Conservation (phyloP, 208 protist species). For the Novymonas esmeraldas region DNA sequence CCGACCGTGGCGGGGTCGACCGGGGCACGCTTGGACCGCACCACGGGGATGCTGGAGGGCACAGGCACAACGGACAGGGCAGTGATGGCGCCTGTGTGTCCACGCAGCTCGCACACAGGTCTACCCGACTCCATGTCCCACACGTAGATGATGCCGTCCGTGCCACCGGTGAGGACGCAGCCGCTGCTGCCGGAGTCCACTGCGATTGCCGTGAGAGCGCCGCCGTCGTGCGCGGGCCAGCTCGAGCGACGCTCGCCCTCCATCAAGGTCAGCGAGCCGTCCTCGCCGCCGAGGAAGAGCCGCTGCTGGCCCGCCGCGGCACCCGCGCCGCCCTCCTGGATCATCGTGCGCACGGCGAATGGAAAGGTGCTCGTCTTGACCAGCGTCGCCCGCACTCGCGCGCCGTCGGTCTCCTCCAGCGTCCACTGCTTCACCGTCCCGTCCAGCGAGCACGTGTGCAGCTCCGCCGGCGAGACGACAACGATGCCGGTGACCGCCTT, state of each 20-base stretch:
- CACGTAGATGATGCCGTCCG: slow-evolving; percentile 71
- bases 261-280: slow-evolving; percentile 69
- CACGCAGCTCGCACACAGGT: slow-evolving; percentile 61
- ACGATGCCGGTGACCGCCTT: slow-evolving; percentile 66
- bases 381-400: slow-evolving; percentile 24
- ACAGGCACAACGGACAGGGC: slow-evolving; percentile 36
- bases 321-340: slow-evolving; percentile 27
- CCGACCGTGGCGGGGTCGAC: background rate
- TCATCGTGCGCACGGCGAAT: slow-evolving; percentile 54
- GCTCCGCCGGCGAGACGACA: slow-evolving; percentile 42
- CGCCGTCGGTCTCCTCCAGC: slow-evolving; percentile 26
- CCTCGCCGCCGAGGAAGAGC: slow-evolving; percentile 63
- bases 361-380: slow-evolving; percentile 45
- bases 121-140: slow-evolving; percentile 66
- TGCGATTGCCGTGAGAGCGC: slow-evolving; percentile 64
- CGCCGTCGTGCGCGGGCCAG: slow-evolving; percentile 63
- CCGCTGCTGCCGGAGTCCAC: slow-evolving; percentile 31
- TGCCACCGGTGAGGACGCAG: slow-evolving; percentile 69
- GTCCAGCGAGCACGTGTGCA: slow-evolving; percentile 75
- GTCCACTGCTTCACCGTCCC: slow-evolving; percentile 77
- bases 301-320: slow-evolving; percentile 11
- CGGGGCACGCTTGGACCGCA: slow-evolving; percentile 12
- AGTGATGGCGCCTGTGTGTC: slow-evolving; percentile 70
- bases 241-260: slow-evolving; percentile 55
- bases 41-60: slow-evolving; percentile 19